A percentile compares a stretch with the other conserved stretches of the same genome.
phyloP scores from a whole-genome alignment of 2,329 filamentous ascomycete genomes.

The Ophiocordyceps camponoti-leonardi region DNA sequence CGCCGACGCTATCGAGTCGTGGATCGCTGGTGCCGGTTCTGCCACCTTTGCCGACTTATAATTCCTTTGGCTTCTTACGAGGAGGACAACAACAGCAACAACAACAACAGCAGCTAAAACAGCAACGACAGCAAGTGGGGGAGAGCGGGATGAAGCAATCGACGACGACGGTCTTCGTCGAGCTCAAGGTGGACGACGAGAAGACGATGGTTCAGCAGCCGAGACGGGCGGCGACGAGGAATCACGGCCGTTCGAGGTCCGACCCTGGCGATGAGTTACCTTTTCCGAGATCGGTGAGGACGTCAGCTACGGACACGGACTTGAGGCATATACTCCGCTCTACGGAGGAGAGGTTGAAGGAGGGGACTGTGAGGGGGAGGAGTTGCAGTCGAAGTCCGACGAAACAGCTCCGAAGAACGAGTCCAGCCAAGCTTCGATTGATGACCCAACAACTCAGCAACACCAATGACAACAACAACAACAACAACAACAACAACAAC shows the following conservation, averaged over 20 bases:
- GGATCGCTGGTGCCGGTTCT: constrained; percentile 11
- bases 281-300: constrained; percentile 1
- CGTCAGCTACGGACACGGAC: constrained; percentile 24
- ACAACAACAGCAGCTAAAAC: too few relatives aligned
- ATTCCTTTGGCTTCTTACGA: constrained; percentile 11
- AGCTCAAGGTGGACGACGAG: neutral
- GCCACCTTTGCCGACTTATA: constrained; percentile 16
- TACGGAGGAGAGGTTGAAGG: constrained; percentile 32
- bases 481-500: neutral
- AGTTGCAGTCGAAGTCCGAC: constrained; percentile 5
- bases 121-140: neutral
- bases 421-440: constrained; percentile 5
- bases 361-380: constrained; percentile 9
- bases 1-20: constrained; percentile 6
- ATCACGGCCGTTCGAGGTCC: neutral
- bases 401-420: constrained; percentile 4
- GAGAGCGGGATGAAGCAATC: neutral
- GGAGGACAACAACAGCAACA: neutral
- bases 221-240: neutral
- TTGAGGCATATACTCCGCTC: constrained; percentile 32
- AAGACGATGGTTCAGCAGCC: constrained; percentile 1
- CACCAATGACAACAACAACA: neutral
- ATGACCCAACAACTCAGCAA: neutral
- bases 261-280: neutral
- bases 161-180: constrained; percentile 26